Evolutionary conservation across 108 stramenopile genomes (phyloP).

Genomic region (Pseudonitzschia delicatissima): DNA sequence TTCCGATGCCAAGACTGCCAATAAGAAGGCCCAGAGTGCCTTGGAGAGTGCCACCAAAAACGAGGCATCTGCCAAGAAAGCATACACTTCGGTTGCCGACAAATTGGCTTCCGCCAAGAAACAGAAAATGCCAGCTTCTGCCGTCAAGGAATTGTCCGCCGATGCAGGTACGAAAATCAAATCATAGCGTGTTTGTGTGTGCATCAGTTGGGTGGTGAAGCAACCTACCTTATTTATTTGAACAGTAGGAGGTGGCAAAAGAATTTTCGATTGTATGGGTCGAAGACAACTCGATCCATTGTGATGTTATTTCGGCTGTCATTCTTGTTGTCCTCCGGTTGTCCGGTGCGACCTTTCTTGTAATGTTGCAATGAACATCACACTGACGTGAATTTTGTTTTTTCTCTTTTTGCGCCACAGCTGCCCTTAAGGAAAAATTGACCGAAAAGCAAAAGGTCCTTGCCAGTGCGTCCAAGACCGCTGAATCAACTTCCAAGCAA

Average conservation of each 20-base stretch:
- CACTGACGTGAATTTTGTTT: background rate
- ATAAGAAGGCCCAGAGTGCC: constrained; percentile 22
- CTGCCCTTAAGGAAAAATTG: constrained; percentile 11
- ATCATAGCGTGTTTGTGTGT: too few species aligned
- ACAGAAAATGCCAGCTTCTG: constrained; percentile 29
- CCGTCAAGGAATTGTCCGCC: constrained; percentile 23
- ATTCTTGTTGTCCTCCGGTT: background rate
- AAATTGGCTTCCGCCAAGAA: constrained; percentile 29
- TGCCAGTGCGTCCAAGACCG: constrained; percentile 18
- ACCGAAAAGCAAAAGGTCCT: constrained; percentile 18
- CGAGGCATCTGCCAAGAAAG: constrained; percentile 18
- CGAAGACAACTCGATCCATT: too few species aligned
- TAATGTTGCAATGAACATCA: background rate
- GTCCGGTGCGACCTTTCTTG: too few species aligned
- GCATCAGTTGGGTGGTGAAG: too few species aligned
- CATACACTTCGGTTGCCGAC: constrained; percentile 8
- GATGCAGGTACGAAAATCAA: constrained; percentile 20
- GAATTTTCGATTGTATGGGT: too few species aligned
- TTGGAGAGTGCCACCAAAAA: constrained; percentile 18
- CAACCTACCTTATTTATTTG: too few species aligned
- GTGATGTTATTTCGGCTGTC: too few species aligned
- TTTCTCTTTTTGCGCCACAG: constrained; percentile 1
- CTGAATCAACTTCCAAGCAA: constrained; percentile 3
- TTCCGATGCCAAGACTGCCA: constrained; percentile 18
- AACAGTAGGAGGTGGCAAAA: too few species aligned